Conservation (phyloP, 1,284 basidiomycete species). For the Cystobasidiaceae sp. region DNA sequence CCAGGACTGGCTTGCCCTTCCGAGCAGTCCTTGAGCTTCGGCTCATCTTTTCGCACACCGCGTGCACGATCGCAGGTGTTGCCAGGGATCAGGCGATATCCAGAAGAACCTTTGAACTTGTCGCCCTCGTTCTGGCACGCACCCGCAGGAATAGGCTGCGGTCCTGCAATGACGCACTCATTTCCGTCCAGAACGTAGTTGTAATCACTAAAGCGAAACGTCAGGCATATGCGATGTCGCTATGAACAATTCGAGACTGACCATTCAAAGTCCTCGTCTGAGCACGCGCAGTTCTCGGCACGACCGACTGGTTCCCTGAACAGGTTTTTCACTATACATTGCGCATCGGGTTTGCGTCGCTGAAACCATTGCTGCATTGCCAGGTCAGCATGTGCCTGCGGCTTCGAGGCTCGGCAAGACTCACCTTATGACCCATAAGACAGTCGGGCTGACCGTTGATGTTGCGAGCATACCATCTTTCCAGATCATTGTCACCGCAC, state of each 20-base stretch:
- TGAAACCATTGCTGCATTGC: conserved; percentile 89
- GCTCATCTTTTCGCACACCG: conserved; percentile 61
- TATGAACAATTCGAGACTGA: too few species aligned
- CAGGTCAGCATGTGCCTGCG: too few species aligned
- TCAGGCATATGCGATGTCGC: too few species aligned
- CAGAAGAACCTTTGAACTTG: conserved; percentile 80
- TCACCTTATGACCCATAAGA: conserved; percentile 88
- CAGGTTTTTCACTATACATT: conserved; percentile 90
- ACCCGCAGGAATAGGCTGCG: conserved; percentile 74
- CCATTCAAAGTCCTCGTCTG: conserved; percentile 90
- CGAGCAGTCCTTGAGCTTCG: conserved; percentile 63
- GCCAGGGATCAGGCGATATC: conserved; percentile 86
- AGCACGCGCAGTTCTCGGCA: conserved; percentile 78
- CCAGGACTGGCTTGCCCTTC: conserved; percentile 29
- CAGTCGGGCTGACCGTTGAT: conserved; percentile 56
- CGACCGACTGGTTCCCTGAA: conserved; percentile 76
- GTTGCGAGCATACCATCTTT: conserved; percentile 78
- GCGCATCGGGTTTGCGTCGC: conserved; percentile 72
- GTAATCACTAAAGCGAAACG: conserved; percentile 77
- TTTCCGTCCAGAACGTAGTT: conserved; percentile 67
- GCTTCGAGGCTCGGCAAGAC: too few species aligned
- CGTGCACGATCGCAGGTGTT: conserved; percentile 69
- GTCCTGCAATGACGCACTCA: conserved; percentile 72
- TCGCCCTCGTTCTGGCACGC: conserved; percentile 62
- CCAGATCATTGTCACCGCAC: conserved; percentile 71